Evolutionary conservation across 768 basidiomycete species (phyloP).

Genomic region (Butyriboletus loyo): DNA sequence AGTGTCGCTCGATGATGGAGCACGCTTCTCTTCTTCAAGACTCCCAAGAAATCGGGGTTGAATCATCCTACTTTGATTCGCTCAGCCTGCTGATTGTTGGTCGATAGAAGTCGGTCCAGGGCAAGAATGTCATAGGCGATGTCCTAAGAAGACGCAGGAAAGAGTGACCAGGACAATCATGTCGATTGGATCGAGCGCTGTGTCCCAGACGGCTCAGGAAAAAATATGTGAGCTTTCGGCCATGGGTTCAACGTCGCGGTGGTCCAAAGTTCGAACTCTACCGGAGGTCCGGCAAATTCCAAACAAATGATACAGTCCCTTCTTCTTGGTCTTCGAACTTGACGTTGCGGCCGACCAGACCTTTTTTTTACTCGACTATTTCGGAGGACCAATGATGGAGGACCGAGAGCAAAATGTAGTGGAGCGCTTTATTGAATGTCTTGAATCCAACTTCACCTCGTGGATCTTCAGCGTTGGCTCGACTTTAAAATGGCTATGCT

Average conservation of each 20-base stretch:
- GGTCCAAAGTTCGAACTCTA: not conserved
- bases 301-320: not conserved
- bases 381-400: not conserved
- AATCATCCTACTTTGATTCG: not conserved
- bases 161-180: not conserved
- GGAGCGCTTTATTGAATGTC: not conserved
- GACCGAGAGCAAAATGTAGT: not conserved
- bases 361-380: not conserved
- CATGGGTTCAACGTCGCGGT: not conserved
- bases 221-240: not conserved
- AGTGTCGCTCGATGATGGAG: not conserved
- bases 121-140: not conserved
- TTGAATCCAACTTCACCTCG: not conserved
- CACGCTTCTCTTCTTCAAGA: not conserved
- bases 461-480: not conserved
- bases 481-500: not conserved
- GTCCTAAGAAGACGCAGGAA: not conserved
- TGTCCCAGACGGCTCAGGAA: not conserved
- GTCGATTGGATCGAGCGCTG: not conserved
- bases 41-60: not conserved
- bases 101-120: not conserved
- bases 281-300: not conserved
- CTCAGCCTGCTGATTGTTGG: not conserved
- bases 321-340: not conserved
- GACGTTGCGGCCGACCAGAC: not conserved